These are phyloP conservation scores for Coffea humblotiana DNA, from an alignment of 305 asterid genomes.

Conservation along the genomic window DNA sequence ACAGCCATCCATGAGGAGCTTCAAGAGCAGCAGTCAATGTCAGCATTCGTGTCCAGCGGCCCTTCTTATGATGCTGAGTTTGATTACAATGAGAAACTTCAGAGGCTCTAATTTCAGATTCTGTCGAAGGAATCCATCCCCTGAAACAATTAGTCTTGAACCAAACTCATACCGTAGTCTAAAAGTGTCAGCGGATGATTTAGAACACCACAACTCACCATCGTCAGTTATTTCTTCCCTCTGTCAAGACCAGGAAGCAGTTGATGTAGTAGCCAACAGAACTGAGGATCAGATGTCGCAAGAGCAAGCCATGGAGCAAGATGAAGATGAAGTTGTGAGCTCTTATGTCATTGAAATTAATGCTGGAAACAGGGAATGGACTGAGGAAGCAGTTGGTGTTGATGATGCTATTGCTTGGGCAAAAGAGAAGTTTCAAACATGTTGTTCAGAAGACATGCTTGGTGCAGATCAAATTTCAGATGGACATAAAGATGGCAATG, in stretches of 20 bases:
- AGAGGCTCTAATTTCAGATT: conserved; percentile 42
- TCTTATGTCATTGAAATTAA: conserved; percentile 77
- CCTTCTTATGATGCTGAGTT: conserved; percentile 29
- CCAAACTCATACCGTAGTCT: conserved; percentile 51
- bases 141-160: conserved; percentile 56
- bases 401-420: conserved; percentile 95
- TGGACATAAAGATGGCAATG: conserved; percentile 25
- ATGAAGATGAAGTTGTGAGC: conserved; percentile 54
- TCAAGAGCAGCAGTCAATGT: conserved; percentile 27
- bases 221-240: conserved; percentile 56
- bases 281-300: conserved; percentile 24
- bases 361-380: conserved; percentile 48
- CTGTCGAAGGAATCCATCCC: conserved; percentile 53
- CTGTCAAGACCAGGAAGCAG: conserved; percentile 38
- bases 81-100: conserved; percentile 28
- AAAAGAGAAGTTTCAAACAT: conserved; percentile 63
- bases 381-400: conserved; percentile 58
- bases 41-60: conserved; percentile 36
- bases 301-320: conserved; percentile 28
- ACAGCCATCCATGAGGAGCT: conserved; percentile 27
- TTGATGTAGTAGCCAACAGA: conserved; percentile 5
- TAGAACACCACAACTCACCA: conserved; percentile 50
- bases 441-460: conserved; percentile 35
- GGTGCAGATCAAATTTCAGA: conserved; percentile 41
- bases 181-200: conserved; percentile 50